Conservation (phyloP, 2,329 filamentous ascomycete species). For the Periconia macrospinosa region DNA sequence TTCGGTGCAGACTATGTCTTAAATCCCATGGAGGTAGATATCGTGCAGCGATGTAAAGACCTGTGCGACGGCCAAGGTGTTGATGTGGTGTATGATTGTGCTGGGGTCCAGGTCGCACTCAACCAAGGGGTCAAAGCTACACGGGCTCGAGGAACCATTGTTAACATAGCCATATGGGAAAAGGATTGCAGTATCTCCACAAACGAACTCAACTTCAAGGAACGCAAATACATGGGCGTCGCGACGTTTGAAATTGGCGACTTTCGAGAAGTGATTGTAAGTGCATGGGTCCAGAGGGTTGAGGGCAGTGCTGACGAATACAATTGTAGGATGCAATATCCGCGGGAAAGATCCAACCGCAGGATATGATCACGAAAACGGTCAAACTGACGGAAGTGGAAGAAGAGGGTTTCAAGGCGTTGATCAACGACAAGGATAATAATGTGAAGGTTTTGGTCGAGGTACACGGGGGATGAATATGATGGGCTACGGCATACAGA, state of each 20-base stretch:
- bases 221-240: conserved; percentile 56
- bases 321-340: conserved; percentile 51
- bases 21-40: conserved; percentile 53
- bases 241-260: conserved; percentile 57
- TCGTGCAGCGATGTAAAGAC: conserved; percentile 47
- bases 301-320: conserved; percentile 23
- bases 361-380: conserved; percentile 54
- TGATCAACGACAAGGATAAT: conserved; percentile 54
- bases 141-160: conserved; percentile 54
- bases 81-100: conserved; percentile 56
- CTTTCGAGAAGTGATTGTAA: conserved; percentile 46
- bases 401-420: conserved; percentile 50
- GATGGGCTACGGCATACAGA: too few species aligned
- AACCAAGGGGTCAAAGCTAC: conserved; percentile 53
- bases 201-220: conserved; percentile 57
- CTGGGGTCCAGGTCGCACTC: conserved; percentile 56
- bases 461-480: conserved; percentile 34
- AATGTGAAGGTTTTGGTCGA: conserved; percentile 54
- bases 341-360: conserved; percentile 47
- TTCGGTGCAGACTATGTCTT: conserved; percentile 58
- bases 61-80: conserved; percentile 51
- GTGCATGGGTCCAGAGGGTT: neutral
- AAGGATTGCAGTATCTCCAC: conserved; percentile 53
- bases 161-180: conserved; percentile 61
- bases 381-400: conserved; percentile 51